Base-by-base conservation (phyloP, 768 basidiomycete genomes). In the Suillus clintonianus region DNA sequence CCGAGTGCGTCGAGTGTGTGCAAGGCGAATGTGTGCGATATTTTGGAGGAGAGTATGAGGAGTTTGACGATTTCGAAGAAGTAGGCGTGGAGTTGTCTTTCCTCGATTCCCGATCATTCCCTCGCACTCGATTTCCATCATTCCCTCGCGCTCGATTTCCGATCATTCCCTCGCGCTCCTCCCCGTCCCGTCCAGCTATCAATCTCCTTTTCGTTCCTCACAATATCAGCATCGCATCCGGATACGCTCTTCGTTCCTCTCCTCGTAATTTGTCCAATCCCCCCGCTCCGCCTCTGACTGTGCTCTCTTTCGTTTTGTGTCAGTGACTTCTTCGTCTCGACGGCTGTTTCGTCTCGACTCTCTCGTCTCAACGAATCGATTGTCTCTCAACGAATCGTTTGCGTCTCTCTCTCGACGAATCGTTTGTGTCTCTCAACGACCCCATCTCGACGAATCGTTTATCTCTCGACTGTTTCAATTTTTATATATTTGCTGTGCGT, bases 41-140 rank as follows among this genome's bases (percentile, higher is more conserved):
- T 86, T 32, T 74, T 89, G 72, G 89, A 88, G 78, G 88, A 89
- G 76, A 86, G 86, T 64, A 88, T 90, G 87, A 78, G 85, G 69
- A 87, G 83, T 70, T 76, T 90, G 79, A 88, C 81, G 62, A 66
- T 90, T 65, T 79, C 77, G 62, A 87, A 87, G 83, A 88, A 85
- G 72, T 69, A 27, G 27, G n/a, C n/a, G n/a, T n/a, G n/a, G n/a
- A n/a, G n/a, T n/a, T 27, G 27, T 27, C 4, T 27, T 27, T 27
- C 4, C 4, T 27, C 27, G 27, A 27, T 27, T n/a, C n/a, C n/a
- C n/a, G n/a, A n/a, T n/a, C n/a, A n/a, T n/a, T n/a, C n/a, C n/a
- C n/a, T n/a, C n/a, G n/a, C n/a, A n/a, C n/a, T n/a, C n/a, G n/a
- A n/a, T n/a, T n/a, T n/a, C n/a, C n/a, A n/a, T n/a, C n/a, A n/a